Base-by-base conservation (phyloP, 2,329 filamentous ascomycete genomes). In the Aureobasidium sp. region DNA sequence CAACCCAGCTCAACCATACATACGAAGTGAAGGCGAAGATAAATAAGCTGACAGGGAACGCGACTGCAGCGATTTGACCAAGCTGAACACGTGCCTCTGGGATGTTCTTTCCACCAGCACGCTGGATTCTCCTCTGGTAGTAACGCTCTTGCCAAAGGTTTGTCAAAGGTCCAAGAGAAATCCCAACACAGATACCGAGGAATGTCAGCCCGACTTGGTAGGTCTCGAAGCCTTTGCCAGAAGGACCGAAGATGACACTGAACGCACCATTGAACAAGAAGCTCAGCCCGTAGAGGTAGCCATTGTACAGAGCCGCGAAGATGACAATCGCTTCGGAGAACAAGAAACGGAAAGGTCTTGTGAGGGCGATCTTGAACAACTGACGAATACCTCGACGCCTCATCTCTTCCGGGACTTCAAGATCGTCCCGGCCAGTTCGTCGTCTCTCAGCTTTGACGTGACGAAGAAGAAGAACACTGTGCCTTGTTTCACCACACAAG, bases 11-110 rank as follows among this genome's bases (percentile, higher is more conserved):
- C 39, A 79, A 12, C 37, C 47, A 39, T 34, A 70, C 69, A 52
- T 70, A 72, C 0, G 75, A 76, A 13, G 70, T 74, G 78, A 79
- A 81, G 12, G 74, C 77, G 63, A 79, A 80, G 73, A 76, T 78
- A 66, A 79, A 80, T 5, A 80, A 68, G 43, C 78, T 77, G 50
- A 70, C 68, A 0, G 78, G 77, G 12, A 81, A 69, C 5, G 76
- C 65, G 8, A 76, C 64, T 0, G 72, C 75, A 24, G 74, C 76
- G 13, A 78, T 52, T 51, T 79, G 76, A 73, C 78, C 76, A 2
- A 76, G 74, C 9, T 75, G 69, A 0, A 81, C 70, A 50, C 77
- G 73, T 64, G 75, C 74, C 66, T 81, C 79, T 3, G 78, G 78
- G 71, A 57, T 57, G 10, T 72, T 26, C 67, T 67, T 26, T 66